These are phyloP conservation scores for Phialemoniopsis sp. DNA, from an alignment of 2,329 filamentous ascomycete species.

Conservation along the genomic window DNA sequence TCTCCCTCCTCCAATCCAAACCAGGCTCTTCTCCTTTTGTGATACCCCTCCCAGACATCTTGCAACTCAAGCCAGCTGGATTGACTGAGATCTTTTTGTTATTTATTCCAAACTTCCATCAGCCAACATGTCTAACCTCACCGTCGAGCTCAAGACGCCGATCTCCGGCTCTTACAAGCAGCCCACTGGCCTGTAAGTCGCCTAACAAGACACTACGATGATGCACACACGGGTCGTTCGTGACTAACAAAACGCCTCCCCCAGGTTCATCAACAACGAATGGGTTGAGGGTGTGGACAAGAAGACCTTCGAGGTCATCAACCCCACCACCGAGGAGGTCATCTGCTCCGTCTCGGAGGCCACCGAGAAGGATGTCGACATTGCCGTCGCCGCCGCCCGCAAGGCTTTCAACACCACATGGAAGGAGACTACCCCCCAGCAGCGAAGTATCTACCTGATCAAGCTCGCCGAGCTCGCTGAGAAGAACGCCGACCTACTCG, in stretches of 20 bases:
- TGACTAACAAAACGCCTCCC: too few species aligned
- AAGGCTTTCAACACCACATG: slow-evolving; percentile 77
- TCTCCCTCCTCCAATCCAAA: not conserved
- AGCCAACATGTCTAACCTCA: slow-evolving; percentile 23
- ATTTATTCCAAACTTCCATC: not conserved
- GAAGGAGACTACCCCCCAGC: slow-evolving; percentile 62
- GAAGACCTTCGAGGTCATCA: slow-evolving; percentile 89
- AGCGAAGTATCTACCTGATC: slow-evolving; percentile 64
- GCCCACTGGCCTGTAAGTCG: slow-evolving; percentile 57
- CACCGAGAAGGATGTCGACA: slow-evolving; percentile 78
- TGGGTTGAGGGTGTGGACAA: slow-evolving; percentile 80
- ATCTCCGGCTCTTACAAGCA: slow-evolving; percentile 55
- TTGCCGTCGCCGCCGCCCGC: slow-evolving; percentile 81
- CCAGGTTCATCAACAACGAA: slow-evolving; percentile 88
- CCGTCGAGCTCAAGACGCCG: slow-evolving; percentile 63
- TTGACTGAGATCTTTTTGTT: too few species aligned
- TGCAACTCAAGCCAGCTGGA: not conserved
- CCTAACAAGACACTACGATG: not conserved
- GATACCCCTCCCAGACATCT: slow-evolving; percentile 1
- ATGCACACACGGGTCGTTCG: too few species aligned
- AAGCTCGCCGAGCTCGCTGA: slow-evolving; percentile 80
- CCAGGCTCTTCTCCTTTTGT: slow-evolving; percentile 1
- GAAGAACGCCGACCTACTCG: slow-evolving; percentile 71
- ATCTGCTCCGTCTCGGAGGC: slow-evolving; percentile 81
- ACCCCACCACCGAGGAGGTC: slow-evolving; percentile 79